phyloP scores from a whole-genome alignment of 2,329 filamentous ascomycete genomes.

The Didymosphaeria variabile region DNA sequence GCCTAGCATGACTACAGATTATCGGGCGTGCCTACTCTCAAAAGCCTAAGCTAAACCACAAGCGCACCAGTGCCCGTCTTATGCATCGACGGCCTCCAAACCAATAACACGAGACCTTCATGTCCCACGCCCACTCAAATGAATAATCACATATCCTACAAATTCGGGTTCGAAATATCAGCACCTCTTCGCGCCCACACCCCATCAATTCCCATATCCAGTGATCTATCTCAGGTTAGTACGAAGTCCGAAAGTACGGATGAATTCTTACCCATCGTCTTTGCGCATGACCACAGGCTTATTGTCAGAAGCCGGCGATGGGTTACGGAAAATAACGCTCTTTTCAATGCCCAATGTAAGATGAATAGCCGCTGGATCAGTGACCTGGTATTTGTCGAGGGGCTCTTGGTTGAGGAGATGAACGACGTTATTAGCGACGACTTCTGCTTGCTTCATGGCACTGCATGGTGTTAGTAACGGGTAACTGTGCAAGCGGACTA shows the following conservation, averaged over 20 bases:
- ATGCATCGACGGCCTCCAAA: no score
- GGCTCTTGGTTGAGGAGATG: not conserved
- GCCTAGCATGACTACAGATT: no score
- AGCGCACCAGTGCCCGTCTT: no score
- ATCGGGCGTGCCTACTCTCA: no score
- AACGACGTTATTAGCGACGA: not conserved
- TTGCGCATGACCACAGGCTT: not conserved
- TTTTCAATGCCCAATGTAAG: not conserved
- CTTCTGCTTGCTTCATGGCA: not conserved
- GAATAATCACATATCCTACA: not conserved
- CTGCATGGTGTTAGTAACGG: not conserved
- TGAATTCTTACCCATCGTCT: not conserved
- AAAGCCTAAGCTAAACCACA: no score
- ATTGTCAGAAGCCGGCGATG: not conserved
- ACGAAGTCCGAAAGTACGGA: not conserved
- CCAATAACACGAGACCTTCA: no score
- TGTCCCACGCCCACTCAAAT: no score
- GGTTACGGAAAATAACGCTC: not conserved
- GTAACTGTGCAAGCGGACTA: not conserved
- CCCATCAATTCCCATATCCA: not conserved
- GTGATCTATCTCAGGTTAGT: not conserved
- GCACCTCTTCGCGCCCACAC: not conserved
- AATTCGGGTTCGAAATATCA: not conserved
- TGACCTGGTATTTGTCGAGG: not conserved
- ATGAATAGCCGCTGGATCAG: not conserved